Base-by-base conservation (phyloP, 371 early-diverging fungal genomes). In the Mortierella sp. region DNA sequence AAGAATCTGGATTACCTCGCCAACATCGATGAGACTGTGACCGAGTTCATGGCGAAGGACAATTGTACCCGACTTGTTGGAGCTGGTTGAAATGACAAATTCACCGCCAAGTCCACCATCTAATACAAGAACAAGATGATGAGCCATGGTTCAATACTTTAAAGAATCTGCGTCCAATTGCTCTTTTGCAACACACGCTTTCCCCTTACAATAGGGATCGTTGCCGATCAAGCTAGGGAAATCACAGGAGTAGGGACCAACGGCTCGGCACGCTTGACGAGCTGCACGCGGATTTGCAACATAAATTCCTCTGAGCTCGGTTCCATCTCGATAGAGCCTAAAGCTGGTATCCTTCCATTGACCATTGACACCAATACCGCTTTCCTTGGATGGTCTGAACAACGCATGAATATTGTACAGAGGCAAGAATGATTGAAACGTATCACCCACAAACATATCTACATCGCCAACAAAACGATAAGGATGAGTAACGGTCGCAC, bases 51-150 rank as follows among this genome's bases (percentile, higher is more conserved):
- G 89, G 7, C 90, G 82, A 29, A 89, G 69, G 11, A 89, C 90
- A 19, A 89, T 61, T 1, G 88, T 86, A 12, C 90, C 90, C 1
- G 84, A 79, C 37, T 84, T 88, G 47, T 77, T 67, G 43, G 85
- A 85, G 50, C 83, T 80, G 7, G 90, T 90, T 19, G 87, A 83
- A 66, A 90, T 89, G 55, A 85, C 85, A 70, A 88, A 90, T 64
- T 90, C 89, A 23, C 90, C 90, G 21, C 90, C 90, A 3, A 90
- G 82, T 1, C 90, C 90, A 59, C 90, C 90, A 69, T 86, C 30
- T 57, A 57, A 26, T 25, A 23, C 15, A 55, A 15, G 55, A 26
- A 15, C 15, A 55, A 15, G 55, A 26, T 1, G 15, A 5, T 19
- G 43, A 43, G n/a, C 37, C 7, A 56, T 56, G 56, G 15, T 56